A percentile compares a stretch with the other conserved stretches of the same genome.
These are phyloP conservation scores for Pterula multifida DNA, from an alignment of 1,284 basidiomycete genomes.

Conservation along the genomic window DNA sequence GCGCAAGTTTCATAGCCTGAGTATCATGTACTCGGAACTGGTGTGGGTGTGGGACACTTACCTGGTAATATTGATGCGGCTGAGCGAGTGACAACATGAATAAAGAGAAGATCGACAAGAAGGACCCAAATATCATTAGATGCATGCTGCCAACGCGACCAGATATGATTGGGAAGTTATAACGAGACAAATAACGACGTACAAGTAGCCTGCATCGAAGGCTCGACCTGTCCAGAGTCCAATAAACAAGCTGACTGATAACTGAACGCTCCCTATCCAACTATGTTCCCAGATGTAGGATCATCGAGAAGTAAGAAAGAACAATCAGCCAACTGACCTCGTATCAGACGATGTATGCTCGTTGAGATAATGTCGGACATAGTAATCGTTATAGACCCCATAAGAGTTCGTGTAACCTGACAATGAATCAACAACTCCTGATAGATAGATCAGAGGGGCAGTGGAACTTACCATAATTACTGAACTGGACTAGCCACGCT, in stretches of 20 bases:
- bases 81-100: slow-evolving; percentile 30
- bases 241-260: slow-evolving; percentile 29
- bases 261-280: slow-evolving; percentile 34
- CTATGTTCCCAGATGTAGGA: slow-evolving; percentile 13
- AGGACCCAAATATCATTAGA: slow-evolving; percentile 23
- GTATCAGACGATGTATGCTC: slow-evolving; percentile 32
- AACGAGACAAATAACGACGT: slow-evolving; percentile 8
- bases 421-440: no score
- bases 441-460: not conserved
- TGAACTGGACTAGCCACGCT: not conserved
- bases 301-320: not conserved
- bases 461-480: not conserved
- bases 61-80: slow-evolving; percentile 25
- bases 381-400: slow-evolving; percentile 34
- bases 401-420: slow-evolving; percentile 26
- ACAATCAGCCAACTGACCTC: slow-evolving; percentile 18
- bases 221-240: slow-evolving; percentile 27
- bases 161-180: not conserved
- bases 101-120: slow-evolving; percentile 25
- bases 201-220: slow-evolving; percentile 33
- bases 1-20: not conserved
- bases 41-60: slow-evolving; percentile 11
- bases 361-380: slow-evolving; percentile 30
- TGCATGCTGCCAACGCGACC: slow-evolving; percentile 17
- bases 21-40: not conserved